phyloP scores from a whole-genome alignment of 2,329 filamentous ascomycete species.

The Scytalidium lignicola region DNA sequence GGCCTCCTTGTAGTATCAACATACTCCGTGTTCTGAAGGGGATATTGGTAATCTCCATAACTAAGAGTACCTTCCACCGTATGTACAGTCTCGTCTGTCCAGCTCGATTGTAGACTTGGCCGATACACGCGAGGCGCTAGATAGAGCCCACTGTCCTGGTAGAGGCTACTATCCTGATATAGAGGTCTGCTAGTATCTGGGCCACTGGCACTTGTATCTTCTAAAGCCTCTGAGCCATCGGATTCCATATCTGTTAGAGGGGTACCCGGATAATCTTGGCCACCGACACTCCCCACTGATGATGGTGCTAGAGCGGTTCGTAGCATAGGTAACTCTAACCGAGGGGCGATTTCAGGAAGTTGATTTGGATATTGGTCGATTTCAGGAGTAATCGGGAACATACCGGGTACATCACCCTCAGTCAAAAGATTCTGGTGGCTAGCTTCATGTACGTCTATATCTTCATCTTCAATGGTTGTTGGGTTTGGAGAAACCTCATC shows the following conservation, averaged over 20 bases:
- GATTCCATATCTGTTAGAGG: constrained; percentile 27
- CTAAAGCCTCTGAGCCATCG: constrained; percentile 12
- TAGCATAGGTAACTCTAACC: constrained; percentile 18
- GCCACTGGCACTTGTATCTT: constrained; percentile 9
- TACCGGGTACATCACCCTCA: neutral
- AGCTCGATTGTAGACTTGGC: constrained; percentile 20
- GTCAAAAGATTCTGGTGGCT: neutral
- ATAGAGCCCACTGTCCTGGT: neutral
- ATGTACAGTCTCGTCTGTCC: constrained; percentile 25
- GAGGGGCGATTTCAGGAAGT: constrained; percentile 2
- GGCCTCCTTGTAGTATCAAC: constrained; percentile 31
- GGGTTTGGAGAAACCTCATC: neutral
- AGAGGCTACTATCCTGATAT: neutral
- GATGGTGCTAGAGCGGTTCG: constrained; percentile 20
- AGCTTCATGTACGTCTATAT: too few species aligned
- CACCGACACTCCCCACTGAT: constrained; percentile 13
- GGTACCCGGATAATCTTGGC: constrained; percentile 18
- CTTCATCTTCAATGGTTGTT: neutral
- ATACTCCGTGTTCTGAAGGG: constrained; percentile 2
- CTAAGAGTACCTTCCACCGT: constrained; percentile 17
- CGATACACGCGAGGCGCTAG: constrained; percentile 13
- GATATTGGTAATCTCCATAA: constrained; percentile 9
- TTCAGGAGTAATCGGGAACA: neutral
- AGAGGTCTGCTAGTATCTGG: constrained; percentile 5
- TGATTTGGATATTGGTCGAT: neutral